Conservation (phyloP, 768 basidiomycete species). For the Hygrophorus russula region DNA sequence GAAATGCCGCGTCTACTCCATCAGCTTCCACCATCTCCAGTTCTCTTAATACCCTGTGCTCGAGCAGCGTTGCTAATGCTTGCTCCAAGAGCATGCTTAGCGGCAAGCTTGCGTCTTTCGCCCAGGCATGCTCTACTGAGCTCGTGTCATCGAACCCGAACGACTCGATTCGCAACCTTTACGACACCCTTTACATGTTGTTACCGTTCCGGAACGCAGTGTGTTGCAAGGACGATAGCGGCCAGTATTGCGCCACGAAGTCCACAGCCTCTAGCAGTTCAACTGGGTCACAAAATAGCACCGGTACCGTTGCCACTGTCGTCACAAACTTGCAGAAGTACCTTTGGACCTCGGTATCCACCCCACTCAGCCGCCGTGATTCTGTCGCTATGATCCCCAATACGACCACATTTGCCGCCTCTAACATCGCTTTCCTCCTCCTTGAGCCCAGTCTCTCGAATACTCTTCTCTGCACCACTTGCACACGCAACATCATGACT, state of each 20-base stretch:
- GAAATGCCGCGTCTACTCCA: slow-evolving; percentile 22
- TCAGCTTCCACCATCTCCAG: slow-evolving; percentile 29
- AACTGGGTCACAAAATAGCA: too few relatives aligned
- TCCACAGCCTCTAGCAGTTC: slow-evolving; percentile 22
- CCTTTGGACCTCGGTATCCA: background rate
- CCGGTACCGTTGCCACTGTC: too few relatives aligned
- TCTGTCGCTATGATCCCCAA: slow-evolving; percentile 38
- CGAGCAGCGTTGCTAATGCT: slow-evolving; percentile 22
- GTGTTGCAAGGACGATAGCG: slow-evolving; percentile 66
- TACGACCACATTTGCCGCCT: slow-evolving; percentile 35
- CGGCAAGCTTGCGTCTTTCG: slow-evolving; percentile 55
- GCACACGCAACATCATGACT: slow-evolving; percentile 68
- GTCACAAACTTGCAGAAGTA: slow-evolving; percentile 2
- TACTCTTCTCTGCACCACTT: slow-evolving; percentile 63
- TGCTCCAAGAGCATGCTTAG: slow-evolving; percentile 56
- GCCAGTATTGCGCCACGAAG: slow-evolving; percentile 56
- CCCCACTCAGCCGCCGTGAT: slow-evolving; percentile 9
- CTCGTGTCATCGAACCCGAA: slow-evolving; percentile 41
- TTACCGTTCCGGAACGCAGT: slow-evolving; percentile 53
- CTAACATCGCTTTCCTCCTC: slow-evolving; percentile 78
- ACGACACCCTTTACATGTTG: slow-evolving; percentile 74
- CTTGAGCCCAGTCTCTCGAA: slow-evolving; percentile 38
- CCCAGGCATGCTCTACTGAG: slow-evolving; percentile 59
- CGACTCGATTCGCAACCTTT: slow-evolving; percentile 43
- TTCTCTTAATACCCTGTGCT: slow-evolving; percentile 50